phyloP scores from a whole-genome alignment of 192 early-diverging fungal species.

The Mortierella antarctica region DNA sequence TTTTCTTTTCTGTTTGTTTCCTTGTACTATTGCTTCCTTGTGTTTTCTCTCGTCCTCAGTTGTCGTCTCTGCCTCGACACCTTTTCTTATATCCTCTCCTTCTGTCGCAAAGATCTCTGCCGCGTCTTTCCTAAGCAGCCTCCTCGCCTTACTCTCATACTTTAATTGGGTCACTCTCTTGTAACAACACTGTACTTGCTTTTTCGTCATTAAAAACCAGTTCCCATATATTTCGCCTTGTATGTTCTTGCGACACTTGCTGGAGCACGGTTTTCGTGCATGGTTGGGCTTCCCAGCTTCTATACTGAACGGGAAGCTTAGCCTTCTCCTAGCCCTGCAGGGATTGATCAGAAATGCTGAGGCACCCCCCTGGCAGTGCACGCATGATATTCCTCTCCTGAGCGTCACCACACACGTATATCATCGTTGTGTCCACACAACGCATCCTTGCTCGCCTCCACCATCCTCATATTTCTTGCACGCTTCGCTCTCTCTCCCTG shows the following conservation, averaged over 20 bases:
- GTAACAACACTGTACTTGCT: constrained; percentile 52
- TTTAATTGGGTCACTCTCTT: constrained; percentile 21
- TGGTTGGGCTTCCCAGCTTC: too few species aligned
- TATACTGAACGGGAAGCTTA: neutral
- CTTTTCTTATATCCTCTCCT: constrained; percentile 26
- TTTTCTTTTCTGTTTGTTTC: constrained; percentile 22
- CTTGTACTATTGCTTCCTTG: constrained; percentile 11
- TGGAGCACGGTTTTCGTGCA: too few species aligned
- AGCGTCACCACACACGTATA: constrained; percentile 19
- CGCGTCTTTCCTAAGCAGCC: neutral
- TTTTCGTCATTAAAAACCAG: constrained; percentile 17
- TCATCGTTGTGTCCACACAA: neutral
- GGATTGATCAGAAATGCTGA: neutral
- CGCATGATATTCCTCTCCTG: constrained; percentile 18
- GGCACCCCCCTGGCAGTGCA: constrained; percentile 3
- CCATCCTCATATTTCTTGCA: neutral
- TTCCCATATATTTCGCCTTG: neutral
- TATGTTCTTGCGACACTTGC: too few species aligned
- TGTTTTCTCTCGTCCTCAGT: constrained; percentile 1
- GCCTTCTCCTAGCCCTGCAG: too few species aligned
- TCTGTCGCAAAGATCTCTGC: constrained; percentile 6
- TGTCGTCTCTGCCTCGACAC: constrained; percentile 15
- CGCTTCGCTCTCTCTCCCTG: neutral
- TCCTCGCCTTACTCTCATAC: neutral
- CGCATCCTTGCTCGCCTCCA: neutral